Evolutionary conservation across 352 stramenopile species (phyloP), one percentile per base, ranked within the genome.

Genomic region (Phytophthora lateralis): DNA sequence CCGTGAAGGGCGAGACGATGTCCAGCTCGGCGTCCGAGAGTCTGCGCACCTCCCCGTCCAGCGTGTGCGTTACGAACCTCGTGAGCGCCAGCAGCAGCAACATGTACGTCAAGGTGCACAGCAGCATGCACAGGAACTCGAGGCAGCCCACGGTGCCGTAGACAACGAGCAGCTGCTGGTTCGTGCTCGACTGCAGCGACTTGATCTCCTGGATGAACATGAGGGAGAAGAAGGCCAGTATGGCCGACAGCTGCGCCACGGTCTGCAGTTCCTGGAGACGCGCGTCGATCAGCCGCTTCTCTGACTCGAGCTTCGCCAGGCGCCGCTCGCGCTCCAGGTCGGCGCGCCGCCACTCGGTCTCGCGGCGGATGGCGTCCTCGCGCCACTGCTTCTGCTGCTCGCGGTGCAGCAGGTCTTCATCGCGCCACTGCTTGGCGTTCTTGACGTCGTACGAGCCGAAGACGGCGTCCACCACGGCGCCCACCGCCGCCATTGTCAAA

Each of bases 361-460:
- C 78, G 37, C 83, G 83, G 37, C 65, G 65, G 43, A 93, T 81
- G 2, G 80, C 69, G 62, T 95, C 85, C 62, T 93, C 83, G 2
- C 83, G 78, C 80, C 82, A 92, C 66, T 95, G 85, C 55, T 88
- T 91, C 64, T 91, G 71, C 56, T 95, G 82, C 49, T 85, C 79
- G 37, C 82, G 82, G 59, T 89, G 66, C 38, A 88, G 56, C 11
- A 93, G 26, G 63, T 95, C 85, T 45, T 95, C 85, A 42, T 92
- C 75, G 12, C 85, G 83, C 85, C 85, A 95, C 55, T 90, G 81
- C 76, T 90, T 90, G 68, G 82, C 72, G 67, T 91, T 88, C 73
- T 93, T 91, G 54, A 93, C 69, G 55, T 95, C 85, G 56, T 95
- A 95, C 44, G 84, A 91, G 26, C 83, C 85, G 63, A 93, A 91